phyloP scores from a whole-genome alignment of 169 alveolate genomes.

The Plasmodium relictum region DNA sequence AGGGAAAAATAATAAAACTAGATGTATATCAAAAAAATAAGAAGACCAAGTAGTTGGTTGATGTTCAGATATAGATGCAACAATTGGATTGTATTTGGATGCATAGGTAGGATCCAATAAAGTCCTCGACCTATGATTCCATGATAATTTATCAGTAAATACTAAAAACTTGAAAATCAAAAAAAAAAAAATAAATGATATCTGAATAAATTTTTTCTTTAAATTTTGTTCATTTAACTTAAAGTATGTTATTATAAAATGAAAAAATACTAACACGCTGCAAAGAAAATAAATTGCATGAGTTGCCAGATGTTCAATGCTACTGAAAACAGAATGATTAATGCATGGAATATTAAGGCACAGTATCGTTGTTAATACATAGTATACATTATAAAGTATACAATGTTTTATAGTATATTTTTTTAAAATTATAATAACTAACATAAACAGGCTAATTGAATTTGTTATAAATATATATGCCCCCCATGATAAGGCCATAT shows the following conservation, averaged over 20 bases:
- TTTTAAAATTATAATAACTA: slow-evolving; percentile 93
- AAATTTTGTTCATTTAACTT: slow-evolving; percentile 10
- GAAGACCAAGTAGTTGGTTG: slow-evolving; percentile 98
- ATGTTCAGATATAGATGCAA: slow-evolving; percentile 99
- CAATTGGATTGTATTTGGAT: slow-evolving; percentile 95
- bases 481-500: slow-evolving; percentile 99
- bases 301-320: slow-evolving; percentile 97
- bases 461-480: slow-evolving; percentile 98
- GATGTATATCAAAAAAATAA: slow-evolving; percentile 81
- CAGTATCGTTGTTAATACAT: slow-evolving; percentile 93
- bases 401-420: slow-evolving; percentile 90
- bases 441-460: slow-evolving; percentile 95
- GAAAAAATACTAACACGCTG: slow-evolving; percentile 69
- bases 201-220: slow-evolving; percentile 6
- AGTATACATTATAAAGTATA: slow-evolving; percentile 94
- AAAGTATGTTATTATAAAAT: neutral
- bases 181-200: slow-evolving; percentile 43
- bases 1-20: slow-evolving; percentile 75
- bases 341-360: slow-evolving; percentile 98
- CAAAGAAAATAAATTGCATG: slow-evolving; percentile 95
- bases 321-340: slow-evolving; percentile 90
- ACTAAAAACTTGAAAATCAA: slow-evolving; percentile 32
- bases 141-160: slow-evolving; percentile 64
- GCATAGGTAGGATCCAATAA: slow-evolving; percentile 99
- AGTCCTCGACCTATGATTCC: slow-evolving; percentile 94